These are phyloP conservation scores for Fusarium sp. DNA, from an alignment of 2,329 filamentous ascomycete species.

Conservation along the genomic window DNA sequence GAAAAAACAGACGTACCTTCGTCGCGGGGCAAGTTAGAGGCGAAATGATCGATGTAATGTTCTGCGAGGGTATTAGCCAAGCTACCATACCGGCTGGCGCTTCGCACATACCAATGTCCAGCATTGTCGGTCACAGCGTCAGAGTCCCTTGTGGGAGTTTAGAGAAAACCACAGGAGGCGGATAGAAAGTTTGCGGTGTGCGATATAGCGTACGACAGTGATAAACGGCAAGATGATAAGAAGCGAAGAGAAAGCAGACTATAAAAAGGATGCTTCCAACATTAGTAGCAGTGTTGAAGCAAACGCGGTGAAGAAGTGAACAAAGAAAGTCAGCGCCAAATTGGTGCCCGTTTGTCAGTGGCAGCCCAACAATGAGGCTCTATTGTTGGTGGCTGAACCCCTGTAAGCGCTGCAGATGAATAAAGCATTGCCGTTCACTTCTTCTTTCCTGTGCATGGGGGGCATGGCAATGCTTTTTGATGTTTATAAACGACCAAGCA, in stretches of 20 bases:
- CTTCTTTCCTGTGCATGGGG: too few species aligned
- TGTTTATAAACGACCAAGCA: not conserved
- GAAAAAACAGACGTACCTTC: not conserved
- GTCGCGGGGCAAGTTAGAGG: not conserved
- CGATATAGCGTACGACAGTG: not conserved
- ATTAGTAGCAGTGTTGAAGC: not conserved
- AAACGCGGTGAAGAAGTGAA: not conserved
- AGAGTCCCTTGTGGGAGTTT: not conserved
- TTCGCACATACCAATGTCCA: not conserved
- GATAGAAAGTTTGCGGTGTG: not conserved
- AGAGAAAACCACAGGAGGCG: not conserved
- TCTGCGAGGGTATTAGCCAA: not conserved
- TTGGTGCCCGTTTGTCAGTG: not conserved
- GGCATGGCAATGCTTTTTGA: not conserved
- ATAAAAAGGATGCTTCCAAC: not conserved
- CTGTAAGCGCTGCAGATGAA: not conserved
- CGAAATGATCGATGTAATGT: not conserved
- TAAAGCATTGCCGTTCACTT: not conserved
- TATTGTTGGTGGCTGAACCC: not conserved
- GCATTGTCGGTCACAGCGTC: not conserved
- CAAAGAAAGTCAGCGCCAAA: not conserved
- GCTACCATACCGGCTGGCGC: not conserved
- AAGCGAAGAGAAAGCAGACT: not conserved
- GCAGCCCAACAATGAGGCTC: not conserved
- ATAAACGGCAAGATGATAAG: not conserved